Conservation (phyloP, 2,329 filamentous ascomycete genomes). For the Cercospora beticola region DNA sequence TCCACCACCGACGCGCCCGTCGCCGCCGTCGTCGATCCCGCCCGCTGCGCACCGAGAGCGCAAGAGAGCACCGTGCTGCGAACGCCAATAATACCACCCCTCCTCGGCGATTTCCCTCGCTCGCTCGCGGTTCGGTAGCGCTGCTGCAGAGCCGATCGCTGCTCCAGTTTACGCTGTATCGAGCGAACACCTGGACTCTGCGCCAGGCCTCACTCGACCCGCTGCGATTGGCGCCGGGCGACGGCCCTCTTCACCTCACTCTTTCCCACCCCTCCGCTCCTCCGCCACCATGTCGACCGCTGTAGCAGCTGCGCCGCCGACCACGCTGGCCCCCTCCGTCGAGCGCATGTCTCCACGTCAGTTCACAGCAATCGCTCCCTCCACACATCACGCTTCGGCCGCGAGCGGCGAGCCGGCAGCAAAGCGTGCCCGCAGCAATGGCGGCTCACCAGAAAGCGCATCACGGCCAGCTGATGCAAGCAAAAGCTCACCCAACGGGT, state of each 20-base stretch:
- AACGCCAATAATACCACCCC: not conserved
- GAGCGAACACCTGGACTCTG: not conserved
- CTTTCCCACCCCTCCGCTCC: slow-evolving; percentile 1
- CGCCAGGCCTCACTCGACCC: slow-evolving; percentile 7
- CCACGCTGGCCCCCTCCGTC: slow-evolving; percentile 37
- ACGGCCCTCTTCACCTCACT: slow-evolving; percentile 11
- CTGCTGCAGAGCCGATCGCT: slow-evolving; percentile 18
- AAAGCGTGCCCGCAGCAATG: slow-evolving; percentile 38
- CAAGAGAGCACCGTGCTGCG: not conserved
- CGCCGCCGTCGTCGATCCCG: not conserved
- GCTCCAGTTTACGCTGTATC: slow-evolving; percentile 8
- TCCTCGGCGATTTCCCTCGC: slow-evolving; percentile 8
- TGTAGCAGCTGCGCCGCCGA: slow-evolving; percentile 44
- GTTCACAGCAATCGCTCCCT: slow-evolving; percentile 46
- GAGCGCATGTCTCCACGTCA: slow-evolving; percentile 43
- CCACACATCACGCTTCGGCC: slow-evolving; percentile 28
- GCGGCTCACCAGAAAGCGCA: slow-evolving; percentile 33
- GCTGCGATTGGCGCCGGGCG: not conserved
- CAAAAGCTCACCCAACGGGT: slow-evolving; percentile 56
- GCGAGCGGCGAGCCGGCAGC: slow-evolving; percentile 31
- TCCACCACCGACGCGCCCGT: not conserved
- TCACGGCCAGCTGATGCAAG: slow-evolving; percentile 37
- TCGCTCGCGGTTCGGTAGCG: slow-evolving; percentile 3
- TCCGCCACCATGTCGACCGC: slow-evolving; percentile 48
- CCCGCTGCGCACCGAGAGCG: not conserved